These are phyloP conservation scores for Phaeosphaeriaceae sp. DNA, from an alignment of 2,329 filamentous ascomycete species.

Conservation along the genomic window DNA sequence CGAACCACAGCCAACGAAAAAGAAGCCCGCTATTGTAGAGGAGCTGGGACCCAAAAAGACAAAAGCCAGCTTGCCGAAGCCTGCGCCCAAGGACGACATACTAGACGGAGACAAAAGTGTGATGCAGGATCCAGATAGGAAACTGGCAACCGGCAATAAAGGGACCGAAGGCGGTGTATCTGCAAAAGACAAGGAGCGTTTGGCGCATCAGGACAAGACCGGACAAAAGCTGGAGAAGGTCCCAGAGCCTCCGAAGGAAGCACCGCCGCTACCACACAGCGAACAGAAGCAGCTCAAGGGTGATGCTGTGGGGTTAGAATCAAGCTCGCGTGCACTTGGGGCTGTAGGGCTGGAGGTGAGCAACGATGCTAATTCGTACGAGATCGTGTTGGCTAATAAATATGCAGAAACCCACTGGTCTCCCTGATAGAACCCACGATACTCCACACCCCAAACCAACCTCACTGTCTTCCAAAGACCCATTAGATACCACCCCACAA, in stretches of 20 bases:
- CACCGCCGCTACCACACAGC: slow-evolving; percentile 78
- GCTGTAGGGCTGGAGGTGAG: slow-evolving; percentile 48
- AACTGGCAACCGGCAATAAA: slow-evolving; percentile 80
- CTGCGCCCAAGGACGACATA: slow-evolving; percentile 47
- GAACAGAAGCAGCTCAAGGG: slow-evolving; percentile 69
- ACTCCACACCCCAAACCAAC: slow-evolving; percentile 72
- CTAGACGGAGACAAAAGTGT: slow-evolving; percentile 72
- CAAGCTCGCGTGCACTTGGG: slow-evolving; percentile 35
- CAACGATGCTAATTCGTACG: not conserved
- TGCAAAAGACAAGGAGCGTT: slow-evolving; percentile 80
- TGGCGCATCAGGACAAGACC: slow-evolving; percentile 69
- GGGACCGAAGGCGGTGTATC: slow-evolving; percentile 90
- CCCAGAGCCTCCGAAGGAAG: slow-evolving; percentile 84
- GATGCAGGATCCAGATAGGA: slow-evolving; percentile 86
- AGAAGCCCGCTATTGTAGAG: slow-evolving; percentile 42
- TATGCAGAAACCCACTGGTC: slow-evolving; percentile 75
- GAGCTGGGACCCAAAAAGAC: slow-evolving; percentile 47
- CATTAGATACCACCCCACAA: slow-evolving; percentile 46
- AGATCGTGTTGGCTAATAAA: slow-evolving; percentile 16
- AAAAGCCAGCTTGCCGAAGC: slow-evolving; percentile 25
- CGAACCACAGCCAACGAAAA: slow-evolving; percentile 38
- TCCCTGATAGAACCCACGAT: slow-evolving; percentile 79
- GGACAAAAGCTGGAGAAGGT: slow-evolving; percentile 73
- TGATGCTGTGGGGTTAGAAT: slow-evolving; percentile 15
- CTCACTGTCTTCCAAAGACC: slow-evolving; percentile 68